phyloP scores from a whole-genome alignment of 306 rosid species.

The Arachis stenosperma region DNA sequence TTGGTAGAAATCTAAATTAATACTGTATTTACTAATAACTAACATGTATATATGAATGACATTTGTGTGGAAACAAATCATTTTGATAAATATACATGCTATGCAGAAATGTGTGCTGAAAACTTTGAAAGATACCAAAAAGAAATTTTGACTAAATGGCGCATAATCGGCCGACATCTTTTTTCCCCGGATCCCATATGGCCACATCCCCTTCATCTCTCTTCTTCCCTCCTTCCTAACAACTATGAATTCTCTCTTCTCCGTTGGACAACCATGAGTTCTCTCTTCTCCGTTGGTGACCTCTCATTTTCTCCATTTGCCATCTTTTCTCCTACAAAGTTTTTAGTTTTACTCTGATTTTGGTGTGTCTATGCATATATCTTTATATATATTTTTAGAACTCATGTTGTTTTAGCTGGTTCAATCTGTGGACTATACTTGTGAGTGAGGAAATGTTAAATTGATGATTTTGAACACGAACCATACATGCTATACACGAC shows the following conservation, averaged over 20 bases:
- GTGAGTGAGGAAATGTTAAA: too few species aligned
- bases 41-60: too few species aligned
- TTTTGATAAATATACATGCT: too few species aligned
- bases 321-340: neutral
- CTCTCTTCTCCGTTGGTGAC: slow-evolving; percentile 29
- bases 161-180: slow-evolving; percentile 62
- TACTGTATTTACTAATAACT: too few species aligned
- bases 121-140: slow-evolving; percentile 43
- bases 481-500: neutral
- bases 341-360: neutral
- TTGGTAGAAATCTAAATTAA: too few species aligned
- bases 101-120: slow-evolving; percentile 14
- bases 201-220: neutral
- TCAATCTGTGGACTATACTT: too few species aligned
- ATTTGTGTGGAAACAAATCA: neutral
- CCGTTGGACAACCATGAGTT: neutral
- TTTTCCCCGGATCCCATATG: slow-evolving; percentile 6
- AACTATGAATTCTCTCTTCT: neutral
- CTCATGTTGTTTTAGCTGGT: too few species aligned
- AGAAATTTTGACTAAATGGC: slow-evolving; percentile 47
- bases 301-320: slow-evolving; percentile 40
- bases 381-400: too few species aligned
- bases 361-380: too few species aligned
- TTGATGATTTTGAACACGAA: neutral
- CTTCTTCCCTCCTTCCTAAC: neutral